Evolutionary conservation across 768 basidiomycete genomes (phyloP).

Genomic region (Boletus eberwhitei): DNA sequence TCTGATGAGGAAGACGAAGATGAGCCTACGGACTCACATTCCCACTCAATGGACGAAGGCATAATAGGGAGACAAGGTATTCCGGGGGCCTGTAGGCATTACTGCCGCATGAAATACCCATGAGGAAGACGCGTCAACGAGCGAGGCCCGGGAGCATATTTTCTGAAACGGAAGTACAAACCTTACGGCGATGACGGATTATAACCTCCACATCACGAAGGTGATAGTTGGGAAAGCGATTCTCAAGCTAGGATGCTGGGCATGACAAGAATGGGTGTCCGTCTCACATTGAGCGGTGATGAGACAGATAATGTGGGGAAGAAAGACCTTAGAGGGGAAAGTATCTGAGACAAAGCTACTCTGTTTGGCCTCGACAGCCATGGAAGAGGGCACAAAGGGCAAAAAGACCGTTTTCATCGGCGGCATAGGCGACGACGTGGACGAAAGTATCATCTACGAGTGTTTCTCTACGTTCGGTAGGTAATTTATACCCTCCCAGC

Average conservation of each 20-base stretch:
- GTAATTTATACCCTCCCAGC: conserved; percentile 16
- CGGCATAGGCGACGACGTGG: conserved; percentile 78
- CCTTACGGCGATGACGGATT: background rate
- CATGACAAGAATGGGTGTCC: background rate
- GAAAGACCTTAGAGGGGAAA: conserved; percentile 3
- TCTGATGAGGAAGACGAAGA: conserved; percentile 45
- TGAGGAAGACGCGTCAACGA: background rate
- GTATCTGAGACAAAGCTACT: conserved; percentile 13
- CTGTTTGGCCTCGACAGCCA: conserved; percentile 25
- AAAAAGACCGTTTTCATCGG: conserved; percentile 87
- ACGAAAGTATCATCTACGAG: conserved; percentile 73
- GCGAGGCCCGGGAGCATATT: background rate
- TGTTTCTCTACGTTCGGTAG: conserved; percentile 85
- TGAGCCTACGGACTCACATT: conserved; percentile 25
- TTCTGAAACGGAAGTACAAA: background rate
- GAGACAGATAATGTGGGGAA: conserved; percentile 5
- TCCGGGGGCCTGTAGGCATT: conserved; percentile 1
- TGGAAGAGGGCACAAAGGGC: conserved; percentile 82
- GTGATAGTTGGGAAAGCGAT: background rate
- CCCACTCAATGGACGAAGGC: conserved; percentile 61
- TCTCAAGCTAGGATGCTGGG: background rate
- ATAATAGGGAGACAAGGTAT: conserved; percentile 53
- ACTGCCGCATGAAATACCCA: conserved; percentile 12
- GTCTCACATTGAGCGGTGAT: background rate
- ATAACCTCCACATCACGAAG: background rate